Conservation (phyloP, 495 filamentous ascomycete species). For the Acidiella bohemica region DNA sequence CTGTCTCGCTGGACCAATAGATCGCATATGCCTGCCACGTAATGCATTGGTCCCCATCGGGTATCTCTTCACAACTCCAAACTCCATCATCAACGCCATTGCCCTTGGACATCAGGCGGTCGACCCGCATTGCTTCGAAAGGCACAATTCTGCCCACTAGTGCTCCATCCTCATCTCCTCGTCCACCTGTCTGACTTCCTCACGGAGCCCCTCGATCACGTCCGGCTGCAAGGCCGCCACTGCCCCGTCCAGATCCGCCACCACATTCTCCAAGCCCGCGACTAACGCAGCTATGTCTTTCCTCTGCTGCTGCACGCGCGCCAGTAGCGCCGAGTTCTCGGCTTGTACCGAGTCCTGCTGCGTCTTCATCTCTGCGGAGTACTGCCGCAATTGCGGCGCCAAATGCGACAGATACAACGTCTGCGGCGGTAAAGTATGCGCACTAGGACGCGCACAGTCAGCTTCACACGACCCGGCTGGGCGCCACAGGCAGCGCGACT, state of each 20-base stretch:
- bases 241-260: constrained; percentile 53
- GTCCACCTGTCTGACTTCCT: constrained; percentile 35
- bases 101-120: too few species aligned
- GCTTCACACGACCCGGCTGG: background rate
- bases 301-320: constrained; percentile 51
- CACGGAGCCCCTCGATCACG: constrained; percentile 34
- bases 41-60: too few species aligned
- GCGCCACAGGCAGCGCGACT: background rate
- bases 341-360: constrained; percentile 47
- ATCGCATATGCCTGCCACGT: too few species aligned
- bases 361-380: constrained; percentile 46
- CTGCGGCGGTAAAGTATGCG: constrained; percentile 61
- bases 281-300: constrained; percentile 60
- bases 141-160: too few species aligned
- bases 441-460: constrained; percentile 32
- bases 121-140: too few species aligned
- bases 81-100: too few species aligned
- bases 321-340: constrained; percentile 50
- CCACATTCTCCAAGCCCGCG: constrained; percentile 47
- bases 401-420: constrained; percentile 58
- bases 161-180: constrained; percentile 4
- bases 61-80: too few species aligned
- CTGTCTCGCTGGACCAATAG: too few species aligned
- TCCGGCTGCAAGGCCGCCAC: constrained; percentile 23
- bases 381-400: constrained; percentile 47